Conservation (phyloP, 768 basidiomycete genomes). For the Tylopilus sp. region DNA sequence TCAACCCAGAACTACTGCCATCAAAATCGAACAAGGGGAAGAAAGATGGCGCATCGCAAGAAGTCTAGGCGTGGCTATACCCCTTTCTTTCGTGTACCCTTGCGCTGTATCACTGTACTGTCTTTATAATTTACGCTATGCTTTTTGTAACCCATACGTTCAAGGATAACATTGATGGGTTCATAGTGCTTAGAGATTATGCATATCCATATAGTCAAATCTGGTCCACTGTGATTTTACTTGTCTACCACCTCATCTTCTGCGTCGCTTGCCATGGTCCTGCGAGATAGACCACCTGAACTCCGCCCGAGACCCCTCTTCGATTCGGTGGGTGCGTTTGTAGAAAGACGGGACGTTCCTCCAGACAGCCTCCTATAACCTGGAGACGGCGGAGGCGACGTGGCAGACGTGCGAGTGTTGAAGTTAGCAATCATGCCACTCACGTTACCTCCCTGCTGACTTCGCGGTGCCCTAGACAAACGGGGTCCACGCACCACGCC, state of each 20-base stretch:
- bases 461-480: constrained; percentile 45
- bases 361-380: constrained; percentile 47
- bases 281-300: constrained; percentile 55
- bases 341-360: constrained; percentile 15
- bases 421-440: constrained; percentile 55
- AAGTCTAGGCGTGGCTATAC: constrained; percentile 35
- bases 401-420: constrained; percentile 44
- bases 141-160: constrained; percentile 18
- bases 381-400: constrained; percentile 37
- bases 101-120: constrained; percentile 26
- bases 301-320: constrained; percentile 45
- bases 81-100: constrained; percentile 3
- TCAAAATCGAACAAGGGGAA: constrained; percentile 45
- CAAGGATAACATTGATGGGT: too few relatives aligned
- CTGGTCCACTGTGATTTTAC: constrained; percentile 2
- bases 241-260: constrained; percentile 65
- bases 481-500: constrained; percentile 47
- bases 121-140: constrained; percentile 30
- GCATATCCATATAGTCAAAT: background rate
- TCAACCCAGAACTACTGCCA: constrained; percentile 47
- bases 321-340: constrained; percentile 6
- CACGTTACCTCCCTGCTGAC: constrained; percentile 42
- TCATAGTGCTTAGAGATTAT: background rate
- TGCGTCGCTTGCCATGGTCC: constrained; percentile 82
- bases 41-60: constrained; percentile 49